Conservation (phyloP, 768 basidiomycete genomes). For the Rickenella mellea region DNA sequence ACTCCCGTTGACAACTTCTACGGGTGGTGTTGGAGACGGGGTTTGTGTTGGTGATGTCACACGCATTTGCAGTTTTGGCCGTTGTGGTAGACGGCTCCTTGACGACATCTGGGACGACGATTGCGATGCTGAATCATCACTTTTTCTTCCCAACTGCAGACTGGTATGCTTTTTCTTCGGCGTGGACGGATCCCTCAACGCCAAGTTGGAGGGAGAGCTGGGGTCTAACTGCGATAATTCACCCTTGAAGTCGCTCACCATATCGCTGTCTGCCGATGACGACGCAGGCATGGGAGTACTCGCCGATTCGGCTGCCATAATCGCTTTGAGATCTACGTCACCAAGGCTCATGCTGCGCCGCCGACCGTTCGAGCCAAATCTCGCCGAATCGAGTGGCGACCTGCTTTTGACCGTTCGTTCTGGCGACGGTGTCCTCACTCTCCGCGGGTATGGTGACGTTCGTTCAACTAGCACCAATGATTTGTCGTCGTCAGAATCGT, state of each 20-base stretch:
- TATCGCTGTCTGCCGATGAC: constrained; percentile 27
- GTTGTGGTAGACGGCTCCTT: neutral
- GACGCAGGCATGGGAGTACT: constrained; percentile 27
- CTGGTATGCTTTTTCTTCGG: constrained; percentile 19
- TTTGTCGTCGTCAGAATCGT: constrained; percentile 36
- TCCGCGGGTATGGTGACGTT: constrained; percentile 17
- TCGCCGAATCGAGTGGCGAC: constrained; percentile 25
- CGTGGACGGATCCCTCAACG: constrained; percentile 57
- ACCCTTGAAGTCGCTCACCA: constrained; percentile 67
- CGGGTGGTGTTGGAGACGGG: constrained; percentile 17
- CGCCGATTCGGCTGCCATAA: constrained; percentile 25
- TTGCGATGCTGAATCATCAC: too few species aligned
- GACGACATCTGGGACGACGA: too few species aligned
- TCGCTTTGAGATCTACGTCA: constrained; percentile 47
- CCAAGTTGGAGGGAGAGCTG: constrained; percentile 38
- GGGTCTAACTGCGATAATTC: constrained; percentile 56
- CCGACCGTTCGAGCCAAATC: constrained; percentile 21
- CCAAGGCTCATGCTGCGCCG: constrained; percentile 72
- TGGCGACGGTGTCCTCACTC: constrained; percentile 14
- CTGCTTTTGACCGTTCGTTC: constrained; percentile 14
- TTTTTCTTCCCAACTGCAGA: too few species aligned
- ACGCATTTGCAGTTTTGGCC: constrained; percentile 7
- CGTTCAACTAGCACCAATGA: constrained; percentile 52
- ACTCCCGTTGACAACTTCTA: constrained; percentile 41
- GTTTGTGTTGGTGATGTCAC: constrained; percentile 17